Conservation (phyloP, 805 yeast species). For the Hanseniaspora taiwanica region DNA sequence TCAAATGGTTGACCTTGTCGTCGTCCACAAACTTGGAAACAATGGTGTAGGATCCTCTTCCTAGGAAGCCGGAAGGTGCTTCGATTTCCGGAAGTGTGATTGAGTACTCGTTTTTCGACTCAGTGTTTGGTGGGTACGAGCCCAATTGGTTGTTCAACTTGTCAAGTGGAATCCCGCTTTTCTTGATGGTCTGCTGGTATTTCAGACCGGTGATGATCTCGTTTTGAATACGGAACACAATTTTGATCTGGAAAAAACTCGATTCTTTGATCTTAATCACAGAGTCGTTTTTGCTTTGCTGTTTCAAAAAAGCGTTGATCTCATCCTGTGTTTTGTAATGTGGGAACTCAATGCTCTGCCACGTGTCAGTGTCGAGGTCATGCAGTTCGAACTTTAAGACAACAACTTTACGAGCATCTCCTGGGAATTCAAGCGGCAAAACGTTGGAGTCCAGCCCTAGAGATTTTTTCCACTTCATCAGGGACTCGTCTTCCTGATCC, state of each 20-base stretch:
- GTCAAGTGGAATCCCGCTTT: conserved; percentile 79
- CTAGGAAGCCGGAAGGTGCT: conserved; percentile 83
- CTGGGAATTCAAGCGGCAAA: conserved; percentile 48
- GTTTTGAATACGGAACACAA: conserved; percentile 76
- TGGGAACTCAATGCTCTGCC: conserved; percentile 1
- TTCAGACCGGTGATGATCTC: conserved; percentile 84
- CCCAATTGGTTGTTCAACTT: conserved; percentile 82
- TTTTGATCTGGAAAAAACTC: conserved; percentile 54
- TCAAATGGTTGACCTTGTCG: conserved; percentile 60
- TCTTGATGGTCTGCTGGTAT: conserved; percentile 73
- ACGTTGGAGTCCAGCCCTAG: conserved; percentile 57
- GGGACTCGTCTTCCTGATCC: conserved; percentile 83
- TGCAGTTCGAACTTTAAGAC: conserved; percentile 65
- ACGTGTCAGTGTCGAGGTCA: conserved; percentile 46
- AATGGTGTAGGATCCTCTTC: conserved; percentile 77
- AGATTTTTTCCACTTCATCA: conserved; percentile 85
- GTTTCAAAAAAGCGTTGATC: conserved; percentile 3
- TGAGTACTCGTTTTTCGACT: conserved; percentile 65
- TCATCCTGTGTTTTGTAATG: conserved; percentile 3
- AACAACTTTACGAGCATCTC: conserved; percentile 67
- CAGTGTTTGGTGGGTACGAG: conserved; percentile 79
- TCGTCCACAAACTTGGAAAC: conserved; percentile 76
- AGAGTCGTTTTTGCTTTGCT: conserved; percentile 13
- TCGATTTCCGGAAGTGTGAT: conserved; percentile 53
- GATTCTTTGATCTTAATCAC: conserved; percentile 70